Base-by-base conservation (phyloP, 306 rosid genomes). In the Calophaca sinica region DNA sequence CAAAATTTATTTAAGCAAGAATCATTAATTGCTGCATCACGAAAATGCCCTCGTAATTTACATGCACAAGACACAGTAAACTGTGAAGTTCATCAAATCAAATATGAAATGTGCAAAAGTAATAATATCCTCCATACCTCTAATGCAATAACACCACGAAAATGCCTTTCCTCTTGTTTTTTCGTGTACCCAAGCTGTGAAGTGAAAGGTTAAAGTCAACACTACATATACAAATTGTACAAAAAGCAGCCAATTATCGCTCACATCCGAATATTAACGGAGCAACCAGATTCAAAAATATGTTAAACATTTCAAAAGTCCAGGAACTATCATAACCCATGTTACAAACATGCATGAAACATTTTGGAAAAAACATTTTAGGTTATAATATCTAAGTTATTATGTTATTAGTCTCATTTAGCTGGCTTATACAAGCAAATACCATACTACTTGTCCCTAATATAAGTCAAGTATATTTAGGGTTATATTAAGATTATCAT, bases 131-230 rank as follows among this genome's bases (percentile, higher is more conserved):
- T 68, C 55, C 82, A 52, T 87, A 94, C 99, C 99, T 94, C 99
- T 81, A 94, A 75, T 52, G 92, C 83, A 81, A 94, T 89, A 78
- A 92, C 96, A 81, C 97, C 99, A 48, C 92, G 99, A 52, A 94
- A 94, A 80, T 85, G 84, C 59, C 89, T 83, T 81, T 94, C 97
- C 76, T 94, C 99, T 85, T 92, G 96, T 81, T 92, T 94, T 81
- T 92, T 87, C 35, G 99, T 94, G 85, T 94, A 94, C 68, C 97
- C 97, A 85, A 94, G 99, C 99, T 94, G 89, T 79, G 53, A 50
- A 81, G 75, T 70, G 44, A 73, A 82, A 68, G 31, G 64, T 14
- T 54, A 79, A 32, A 49, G 62, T 75, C 67, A 62, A 79, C 6
- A 79, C n/a, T 49, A 69, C 9, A 63, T 13, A 39, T 14, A 68